Conservation (phyloP, 164 flowering plant genomes). For the Annona squamosa region DNA sequence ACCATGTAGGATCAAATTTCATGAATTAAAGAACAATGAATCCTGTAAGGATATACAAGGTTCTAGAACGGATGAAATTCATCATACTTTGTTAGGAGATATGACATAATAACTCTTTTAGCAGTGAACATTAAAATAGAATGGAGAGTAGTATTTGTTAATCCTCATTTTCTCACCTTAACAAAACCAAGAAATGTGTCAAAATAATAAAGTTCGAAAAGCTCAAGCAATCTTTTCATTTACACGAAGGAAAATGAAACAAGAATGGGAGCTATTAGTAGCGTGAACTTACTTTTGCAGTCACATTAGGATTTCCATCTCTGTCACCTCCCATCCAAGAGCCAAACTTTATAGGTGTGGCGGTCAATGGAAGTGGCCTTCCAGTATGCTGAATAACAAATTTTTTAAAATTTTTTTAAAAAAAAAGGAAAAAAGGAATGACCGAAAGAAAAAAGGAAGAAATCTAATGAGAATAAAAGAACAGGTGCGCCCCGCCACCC, state of each 20-base stretch:
- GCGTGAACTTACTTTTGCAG: slow-evolving; percentile 54
- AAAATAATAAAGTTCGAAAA: neutral
- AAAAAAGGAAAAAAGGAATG: slow-evolving; percentile 4
- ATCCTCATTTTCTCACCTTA: too few species aligned
- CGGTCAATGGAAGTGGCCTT: slow-evolving; percentile 79
- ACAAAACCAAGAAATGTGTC: neutral
- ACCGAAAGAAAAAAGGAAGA: neutral
- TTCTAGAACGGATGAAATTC: neutral
- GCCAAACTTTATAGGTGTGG: slow-evolving; percentile 87
- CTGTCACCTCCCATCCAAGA: slow-evolving; percentile 99
- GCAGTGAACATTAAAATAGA: too few species aligned
- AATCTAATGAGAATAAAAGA: slow-evolving; percentile 5
- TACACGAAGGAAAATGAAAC: neutral
- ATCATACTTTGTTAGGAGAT: neutral
- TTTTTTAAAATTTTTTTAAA: neutral
- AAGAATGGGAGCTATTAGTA: neutral
- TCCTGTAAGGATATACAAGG: neutral
- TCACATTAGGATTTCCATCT: slow-evolving; percentile 98
- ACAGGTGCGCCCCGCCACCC: too few species aligned
- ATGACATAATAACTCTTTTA: neutral
- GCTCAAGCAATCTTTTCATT: neutral
- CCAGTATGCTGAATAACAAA: slow-evolving; percentile 66
- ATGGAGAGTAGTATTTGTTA: too few species aligned
- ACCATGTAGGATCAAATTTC: neutral
- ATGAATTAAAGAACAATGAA: neutral